Conservation (phyloP, 192 early-diverging fungal species). For the Entomortierella lignicola region DNA sequence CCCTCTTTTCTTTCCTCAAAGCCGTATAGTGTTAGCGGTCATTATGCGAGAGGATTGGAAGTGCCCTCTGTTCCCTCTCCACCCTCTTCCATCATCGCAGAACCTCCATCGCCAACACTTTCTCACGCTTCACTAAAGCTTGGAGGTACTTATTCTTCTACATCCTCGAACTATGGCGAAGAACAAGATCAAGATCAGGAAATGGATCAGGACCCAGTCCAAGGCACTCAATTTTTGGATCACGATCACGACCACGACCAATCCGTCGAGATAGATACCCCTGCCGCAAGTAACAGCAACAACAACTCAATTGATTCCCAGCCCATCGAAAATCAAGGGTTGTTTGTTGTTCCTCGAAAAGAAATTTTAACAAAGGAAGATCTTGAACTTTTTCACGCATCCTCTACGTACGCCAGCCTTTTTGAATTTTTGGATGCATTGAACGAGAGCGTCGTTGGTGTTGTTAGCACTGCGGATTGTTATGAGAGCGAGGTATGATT, state of each 20-base stretch:
- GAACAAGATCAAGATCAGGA: constrained; percentile 31
- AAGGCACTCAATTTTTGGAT: not conserved
- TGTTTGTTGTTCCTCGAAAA: constrained; percentile 53
- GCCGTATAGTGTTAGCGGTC: constrained; percentile 35
- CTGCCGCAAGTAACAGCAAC: not conserved
- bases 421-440: constrained; percentile 77
- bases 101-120: constrained; percentile 55
- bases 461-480: constrained; percentile 64
- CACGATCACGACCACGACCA: constrained; percentile 4
- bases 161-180: constrained; percentile 43
- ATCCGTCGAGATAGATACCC: not conserved
- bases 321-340: not conserved
- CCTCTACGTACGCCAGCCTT: constrained; percentile 70
- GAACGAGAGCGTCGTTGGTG: constrained; percentile 79
- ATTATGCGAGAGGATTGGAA: constrained; percentile 38
- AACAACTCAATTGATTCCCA: not conserved
- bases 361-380: constrained; percentile 90
- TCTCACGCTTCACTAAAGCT: constrained; percentile 44
- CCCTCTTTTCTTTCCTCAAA: constrained; percentile 43
- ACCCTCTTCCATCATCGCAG: constrained; percentile 51
- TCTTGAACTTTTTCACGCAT: constrained; percentile 79
- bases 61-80: constrained; percentile 37
- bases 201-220: constrained; percentile 22
- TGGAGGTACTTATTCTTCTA: constrained; percentile 31
- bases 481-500: constrained; percentile 64